Base-by-base conservation (phyloP, 192 early-diverging fungal genomes). In the Podila horticola region DNA sequence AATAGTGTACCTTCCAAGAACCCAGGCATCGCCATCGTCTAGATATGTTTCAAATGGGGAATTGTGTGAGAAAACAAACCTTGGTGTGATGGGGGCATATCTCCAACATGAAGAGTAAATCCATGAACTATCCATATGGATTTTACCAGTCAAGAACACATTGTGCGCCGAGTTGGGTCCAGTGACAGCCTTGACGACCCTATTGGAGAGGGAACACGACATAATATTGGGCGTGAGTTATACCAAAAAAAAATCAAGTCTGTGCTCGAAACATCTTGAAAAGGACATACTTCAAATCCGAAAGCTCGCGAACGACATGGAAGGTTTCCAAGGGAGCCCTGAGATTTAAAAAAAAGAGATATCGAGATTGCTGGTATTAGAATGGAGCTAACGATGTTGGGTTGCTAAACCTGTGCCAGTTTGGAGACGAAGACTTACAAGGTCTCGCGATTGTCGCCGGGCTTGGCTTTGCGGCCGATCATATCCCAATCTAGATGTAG, bases 221-320 rank as follows among this genome's bases (percentile, higher is more conserved):
- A n/a, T n/a, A n/a, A n/a, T n/a, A n/a, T n/a, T n/a, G n/a, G n/a
- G n/a, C n/a, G n/a, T n/a, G n/a, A n/a, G n/a, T n/a, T n/a, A n/a
- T n/a, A n/a, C n/a, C n/a, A n/a, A n/a, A n/a, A n/a, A n/a, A n/a
- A n/a, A n/a, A n/a, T n/a, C n/a, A n/a, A n/a, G n/a, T n/a, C n/a
- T n/a, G n/a, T n/a, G n/a, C n/a, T n/a, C n/a, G n/a, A n/a, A n/a
- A n/a, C n/a, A n/a, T n/a, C n/a, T n/a, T n/a, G n/a, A n/a, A n/a
- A n/a, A n/a, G n/a, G n/a, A n/a, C 63, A 62, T 84, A 86, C 85
- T 79, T 82, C 49, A 87, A 67, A 55, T 87, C 86, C 15, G 84
- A 63, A 34, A 84, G 50, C 36, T 87, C 86, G 41, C 86, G 83
- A 52, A 87, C 71, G 52, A 87, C 38, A 58, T 87, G 83, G 48